Evolutionary conservation across 495 filamentous ascomycete species (phyloP).

Genomic region (Cenococcum geophilum): DNA sequence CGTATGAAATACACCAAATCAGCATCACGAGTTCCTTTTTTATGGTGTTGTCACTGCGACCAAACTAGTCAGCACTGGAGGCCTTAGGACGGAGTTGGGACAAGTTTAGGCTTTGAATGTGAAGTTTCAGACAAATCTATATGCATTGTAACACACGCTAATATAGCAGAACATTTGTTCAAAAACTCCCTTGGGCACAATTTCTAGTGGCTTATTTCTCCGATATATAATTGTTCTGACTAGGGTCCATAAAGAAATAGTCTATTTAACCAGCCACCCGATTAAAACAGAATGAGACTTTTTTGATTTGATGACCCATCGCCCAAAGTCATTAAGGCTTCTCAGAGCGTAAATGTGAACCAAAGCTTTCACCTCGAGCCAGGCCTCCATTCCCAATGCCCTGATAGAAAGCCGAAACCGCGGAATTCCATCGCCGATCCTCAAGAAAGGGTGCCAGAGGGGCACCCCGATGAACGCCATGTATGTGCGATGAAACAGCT

Average conservation of each 20-base stretch:
- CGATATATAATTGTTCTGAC: background rate
- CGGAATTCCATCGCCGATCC: conserved; percentile 24
- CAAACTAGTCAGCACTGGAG: too few relatives aligned
- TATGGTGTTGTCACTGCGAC: too few relatives aligned
- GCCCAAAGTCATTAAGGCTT: conserved; percentile 26
- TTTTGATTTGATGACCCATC: conserved; percentile 31
- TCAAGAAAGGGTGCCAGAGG: conserved; percentile 20
- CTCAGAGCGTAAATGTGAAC: conserved; percentile 28
- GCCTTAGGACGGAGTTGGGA: too few relatives aligned
- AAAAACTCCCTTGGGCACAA: background rate
- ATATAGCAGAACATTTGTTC: too few relatives aligned
- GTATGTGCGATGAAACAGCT: conserved; percentile 29
- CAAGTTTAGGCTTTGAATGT: too few relatives aligned
- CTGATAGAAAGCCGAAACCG: conserved; percentile 15
- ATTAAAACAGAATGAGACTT: conserved; percentile 19
- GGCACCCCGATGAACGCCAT: conserved; percentile 30
- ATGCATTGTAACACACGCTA: too few relatives aligned
- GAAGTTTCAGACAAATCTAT: too few relatives aligned
- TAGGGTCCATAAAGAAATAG: conserved; percentile 9
- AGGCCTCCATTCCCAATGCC: conserved; percentile 8
- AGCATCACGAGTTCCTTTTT: background rate
- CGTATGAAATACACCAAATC: background rate
- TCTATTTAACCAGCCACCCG: conserved; percentile 26
- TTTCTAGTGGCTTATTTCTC: background rate
- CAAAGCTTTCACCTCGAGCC: conserved; percentile 22